A percentile compares a stretch with the other conserved stretches of the same genome.
These are phyloP conservation scores for Detonula confervacea DNA, from an alignment of 352 stramenopile species.

Conservation along the genomic window DNA sequence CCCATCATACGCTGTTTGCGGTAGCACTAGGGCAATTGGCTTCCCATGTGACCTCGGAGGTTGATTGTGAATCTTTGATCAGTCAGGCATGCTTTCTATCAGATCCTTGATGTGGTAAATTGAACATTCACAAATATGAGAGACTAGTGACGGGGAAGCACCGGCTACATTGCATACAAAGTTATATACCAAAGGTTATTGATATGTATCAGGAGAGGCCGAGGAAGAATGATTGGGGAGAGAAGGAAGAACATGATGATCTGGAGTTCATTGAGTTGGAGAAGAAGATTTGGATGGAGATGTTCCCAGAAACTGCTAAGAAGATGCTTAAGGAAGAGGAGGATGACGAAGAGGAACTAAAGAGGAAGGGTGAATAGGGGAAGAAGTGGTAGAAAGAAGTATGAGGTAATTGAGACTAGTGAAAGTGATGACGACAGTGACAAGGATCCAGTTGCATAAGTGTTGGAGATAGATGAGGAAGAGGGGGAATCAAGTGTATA, in stretches of 20 bases:
- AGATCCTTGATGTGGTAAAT: not conserved
- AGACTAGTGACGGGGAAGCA: constrained; percentile 8
- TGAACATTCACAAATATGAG: not conserved
- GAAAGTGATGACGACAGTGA: no score
- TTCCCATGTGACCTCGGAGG: not conserved
- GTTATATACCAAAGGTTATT: not conserved
- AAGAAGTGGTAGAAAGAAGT: no score
- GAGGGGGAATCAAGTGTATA: no score
- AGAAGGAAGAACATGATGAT: constrained; percentile 16
- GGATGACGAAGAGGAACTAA: not conserved
- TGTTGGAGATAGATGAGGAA: no score
- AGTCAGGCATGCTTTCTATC: not conserved
- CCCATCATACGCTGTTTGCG: not conserved
- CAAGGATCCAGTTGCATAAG: no score
- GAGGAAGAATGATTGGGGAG: constrained; percentile 18
- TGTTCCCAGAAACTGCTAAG: constrained; percentile 11
- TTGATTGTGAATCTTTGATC: not conserved
- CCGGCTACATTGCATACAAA: constrained; percentile 4
- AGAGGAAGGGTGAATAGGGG: no score
- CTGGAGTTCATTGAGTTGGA: constrained; percentile 19
- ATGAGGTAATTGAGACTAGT: no score
- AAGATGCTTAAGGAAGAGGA: constrained; percentile 17
- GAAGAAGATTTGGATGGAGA: constrained; percentile 20
- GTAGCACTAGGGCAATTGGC: not conserved
- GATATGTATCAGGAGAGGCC: not conserved